These are phyloP conservation scores for Barnettozyma wickerhamii DNA, from an alignment of 805 yeast species.

Conservation along the genomic window DNA sequence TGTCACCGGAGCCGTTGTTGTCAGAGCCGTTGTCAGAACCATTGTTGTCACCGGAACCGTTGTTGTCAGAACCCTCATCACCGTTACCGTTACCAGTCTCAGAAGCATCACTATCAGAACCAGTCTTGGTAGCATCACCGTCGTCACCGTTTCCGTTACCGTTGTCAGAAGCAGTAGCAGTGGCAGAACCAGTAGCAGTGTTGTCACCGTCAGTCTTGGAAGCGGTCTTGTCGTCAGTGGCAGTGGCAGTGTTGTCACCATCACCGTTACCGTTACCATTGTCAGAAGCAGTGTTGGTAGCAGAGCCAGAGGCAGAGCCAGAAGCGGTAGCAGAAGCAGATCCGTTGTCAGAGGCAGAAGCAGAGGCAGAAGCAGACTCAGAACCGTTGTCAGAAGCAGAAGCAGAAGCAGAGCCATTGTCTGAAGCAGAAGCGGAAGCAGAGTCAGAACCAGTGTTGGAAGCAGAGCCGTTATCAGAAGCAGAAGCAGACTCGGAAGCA, in stretches of 20 bases:
- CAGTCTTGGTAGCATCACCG: background rate
- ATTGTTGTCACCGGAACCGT: background rate
- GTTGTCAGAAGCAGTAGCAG: constrained; percentile 12
- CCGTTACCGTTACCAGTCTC: background rate
- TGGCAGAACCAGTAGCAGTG: constrained; percentile 23
- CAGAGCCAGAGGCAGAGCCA: constrained; percentile 11
- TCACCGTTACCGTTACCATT: background rate
- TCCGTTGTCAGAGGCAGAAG: constrained; percentile 4
- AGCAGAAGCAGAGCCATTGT: background rate
- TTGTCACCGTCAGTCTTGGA: background rate
- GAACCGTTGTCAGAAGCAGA: background rate
- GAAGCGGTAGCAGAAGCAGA: background rate
- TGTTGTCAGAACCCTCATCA: background rate
- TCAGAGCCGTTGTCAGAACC: background rate
- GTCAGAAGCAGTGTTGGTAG: background rate
- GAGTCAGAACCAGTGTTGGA: background rate
- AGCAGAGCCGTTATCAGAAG: background rate
- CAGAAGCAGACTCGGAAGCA: constrained; percentile 19
- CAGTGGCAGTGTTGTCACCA: background rate
- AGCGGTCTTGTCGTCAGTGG: background rate
- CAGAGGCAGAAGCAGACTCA: constrained; percentile 22
- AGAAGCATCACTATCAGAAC: constrained; percentile 18
- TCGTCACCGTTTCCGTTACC: background rate
- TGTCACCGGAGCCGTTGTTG: background rate
- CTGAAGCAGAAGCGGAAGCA: constrained; percentile 12